Evolutionary conservation across 1,284 basidiomycete genomes (phyloP), one percentile per base, ranked within the genome.

Genomic region (Porodaedalea pini): DNA sequence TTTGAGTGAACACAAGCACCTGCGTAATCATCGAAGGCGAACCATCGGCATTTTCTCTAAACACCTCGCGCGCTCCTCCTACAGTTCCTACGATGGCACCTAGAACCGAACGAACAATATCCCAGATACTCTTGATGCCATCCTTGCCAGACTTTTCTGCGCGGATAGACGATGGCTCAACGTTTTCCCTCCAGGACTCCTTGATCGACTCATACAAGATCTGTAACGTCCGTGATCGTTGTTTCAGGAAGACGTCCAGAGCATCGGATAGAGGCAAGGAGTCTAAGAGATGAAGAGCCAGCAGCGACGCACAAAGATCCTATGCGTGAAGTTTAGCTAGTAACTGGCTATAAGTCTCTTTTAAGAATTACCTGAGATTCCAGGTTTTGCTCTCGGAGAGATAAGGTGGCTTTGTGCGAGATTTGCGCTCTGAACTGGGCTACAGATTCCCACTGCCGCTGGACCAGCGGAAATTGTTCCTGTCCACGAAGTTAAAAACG

Each of bases 361-460:
- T 17, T 21, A 54, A 48, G 4, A 17, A 66, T 52, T 68, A 84
- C 86, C 66, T 81, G 76, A 10, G 75, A 66, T 6, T 83, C 73
- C 37, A 73, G 65, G 17, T 69, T 71, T 57, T 73, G 72, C 62
- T 86, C 83, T 51, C 90, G 81, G 10, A 94, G 74, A 13, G 84
- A 86, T 25, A 90, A 70, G 0, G 85, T 91, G 3, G 92, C 88
- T 64, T 85, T 87, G 63, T 93, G 88, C 15, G 88, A 82, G 57
- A 96, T 94, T 66, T 94, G 92, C 1, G 83, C 75, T 36, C 91
- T 85, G 67, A 95, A 92, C 61, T 89, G 90, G 1, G 85, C 80
- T 11, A 96, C 81, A 0, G 80, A 78, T 59, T 94, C 93, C 93
- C 93, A 96, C 69, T 96, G 93, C 39, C 91, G 85, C 64, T 92